A percentile compares a stretch with the other conserved stretches of the same genome.
These are phyloP conservation scores for Torulaspora pretoriensis DNA, from an alignment of 1,139 yeast genomes.

Conservation along the genomic window DNA sequence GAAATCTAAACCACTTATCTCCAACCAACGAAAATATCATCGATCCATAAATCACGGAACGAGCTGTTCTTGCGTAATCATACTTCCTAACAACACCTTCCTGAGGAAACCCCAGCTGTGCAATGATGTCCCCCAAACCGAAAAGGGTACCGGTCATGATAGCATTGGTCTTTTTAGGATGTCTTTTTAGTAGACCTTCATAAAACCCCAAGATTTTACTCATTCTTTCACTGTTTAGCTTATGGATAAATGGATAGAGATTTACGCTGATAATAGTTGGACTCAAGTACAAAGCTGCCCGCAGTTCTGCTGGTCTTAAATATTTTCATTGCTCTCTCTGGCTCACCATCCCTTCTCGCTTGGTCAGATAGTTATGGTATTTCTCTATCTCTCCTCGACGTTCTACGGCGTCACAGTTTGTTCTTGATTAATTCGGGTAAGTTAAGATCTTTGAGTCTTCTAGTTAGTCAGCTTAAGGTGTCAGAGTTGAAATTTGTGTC, in stretches of 20 bases:
- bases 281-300: neutral
- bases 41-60: constrained; percentile 73
- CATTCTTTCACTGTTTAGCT: neutral
- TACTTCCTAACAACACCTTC: constrained; percentile 24
- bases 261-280: neutral
- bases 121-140: constrained; percentile 70
- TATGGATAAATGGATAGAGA: neutral
- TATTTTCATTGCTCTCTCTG: neutral
- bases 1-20: constrained; percentile 60
- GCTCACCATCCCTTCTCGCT: neutral
- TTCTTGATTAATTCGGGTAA: constrained; percentile 1
- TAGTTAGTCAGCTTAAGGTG: neutral
- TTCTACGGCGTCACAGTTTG: neutral
- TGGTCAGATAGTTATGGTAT: neutral
- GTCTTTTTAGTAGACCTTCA: constrained; percentile 41
- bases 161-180: constrained; percentile 55
- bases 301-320: neutral
- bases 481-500: constrained; percentile 8
- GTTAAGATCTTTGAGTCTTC: neutral
- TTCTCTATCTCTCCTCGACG: neutral
- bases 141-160: constrained; percentile 57
- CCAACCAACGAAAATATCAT: constrained; percentile 75
- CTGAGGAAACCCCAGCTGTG: constrained; percentile 56
- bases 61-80: constrained; percentile 49
- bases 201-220: constrained; percentile 38